Evolutionary conservation across 352 stramenopile genomes (phyloP), one percentile per base, ranked within the genome.

Genomic region (Phytopythium kandeliae): DNA sequence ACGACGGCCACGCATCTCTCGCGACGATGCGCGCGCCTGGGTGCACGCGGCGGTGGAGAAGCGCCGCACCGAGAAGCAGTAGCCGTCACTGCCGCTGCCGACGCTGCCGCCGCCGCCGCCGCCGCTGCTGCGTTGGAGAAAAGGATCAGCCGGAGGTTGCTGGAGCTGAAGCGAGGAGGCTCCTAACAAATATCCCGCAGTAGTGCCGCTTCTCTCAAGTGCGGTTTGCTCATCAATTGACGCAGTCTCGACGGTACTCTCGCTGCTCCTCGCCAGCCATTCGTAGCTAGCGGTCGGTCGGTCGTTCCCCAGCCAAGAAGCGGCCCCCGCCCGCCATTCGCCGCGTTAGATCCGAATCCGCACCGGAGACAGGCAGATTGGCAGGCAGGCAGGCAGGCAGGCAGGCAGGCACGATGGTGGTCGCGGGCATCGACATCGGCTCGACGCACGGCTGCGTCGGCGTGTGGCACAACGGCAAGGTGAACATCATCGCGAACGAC

Each of bases 401-500:
- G n/a, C n/a, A n/a, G n/a, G n/a, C 28, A 9, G 48, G 30, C 63
- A 74, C 55, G 12, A 96, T 96, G 82, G 84, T 93, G 45, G 80
- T 87, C 43, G 84, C 85, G 59, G 95, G 95, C 63, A 98, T 98
- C 67, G 95, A 98, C 78, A 87, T 98, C 55, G 95, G 95, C 60
- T 97, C 92, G 58, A 98, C 95, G 45, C 97, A 98, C 79, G 96
- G 91, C 33, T 98, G 96, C 63, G 95, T 98, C 48, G 95, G 95
- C 62, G 96, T 98, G 50, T 98, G 95, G 85, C 94, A 98, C 74
- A 98, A 98, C 62, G 86, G 90, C 56, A 96, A 97, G 59, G 96
- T 99, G 34, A 97, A 99, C 69, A 97, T 99, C 65, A 98, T 97
- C 66, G 87, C 96, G 43, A 99, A 95, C 58, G 85, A 95, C 74